phyloP scores from a whole-genome alignment of 139 green algal species.

The Auxenochlorella pyrenoidosa region DNA sequence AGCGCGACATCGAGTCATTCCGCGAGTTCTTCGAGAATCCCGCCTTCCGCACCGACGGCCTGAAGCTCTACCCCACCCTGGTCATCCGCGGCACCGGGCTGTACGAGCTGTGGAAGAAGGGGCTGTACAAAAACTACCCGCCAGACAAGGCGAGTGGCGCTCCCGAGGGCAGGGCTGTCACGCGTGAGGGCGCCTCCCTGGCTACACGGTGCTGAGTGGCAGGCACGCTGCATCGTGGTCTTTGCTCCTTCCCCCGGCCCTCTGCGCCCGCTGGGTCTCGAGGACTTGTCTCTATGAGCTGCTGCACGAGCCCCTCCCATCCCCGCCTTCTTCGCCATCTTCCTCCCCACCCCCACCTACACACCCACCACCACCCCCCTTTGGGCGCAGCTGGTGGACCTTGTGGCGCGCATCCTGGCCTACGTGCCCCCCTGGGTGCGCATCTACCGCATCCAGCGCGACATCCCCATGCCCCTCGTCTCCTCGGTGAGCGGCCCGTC shows the following conservation, averaged over 20 bases:
- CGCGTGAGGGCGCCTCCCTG: too few species aligned
- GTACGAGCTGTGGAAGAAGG: conserved; percentile 98
- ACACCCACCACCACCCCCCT: not conserved
- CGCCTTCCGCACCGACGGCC: conserved; percentile 89
- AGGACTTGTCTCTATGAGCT: too few species aligned
- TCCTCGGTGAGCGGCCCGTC: conserved; percentile 48
- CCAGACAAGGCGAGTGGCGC: conserved; percentile 68
- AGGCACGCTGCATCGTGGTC: too few species aligned
- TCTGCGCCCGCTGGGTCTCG: too few species aligned
- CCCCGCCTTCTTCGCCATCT: too few species aligned
- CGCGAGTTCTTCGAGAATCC: conserved; percentile 98
- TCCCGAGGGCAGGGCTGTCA: not conserved
- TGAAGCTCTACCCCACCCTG: conserved; percentile 93
- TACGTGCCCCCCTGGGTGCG: conserved; percentile 95
- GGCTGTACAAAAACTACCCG: conserved; percentile 92
- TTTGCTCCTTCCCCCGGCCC: too few species aligned
- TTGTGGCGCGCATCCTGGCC: conserved; percentile 91
- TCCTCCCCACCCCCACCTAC: not conserved
- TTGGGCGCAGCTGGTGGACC: conserved; percentile 81
- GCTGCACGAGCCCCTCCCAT: too few species aligned
- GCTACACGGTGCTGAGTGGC: too few species aligned
- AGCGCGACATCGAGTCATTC: conserved; percentile 97
- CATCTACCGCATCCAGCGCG: conserved; percentile 94
- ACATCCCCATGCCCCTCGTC: conserved; percentile 99
- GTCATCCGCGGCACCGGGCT: conserved; percentile 91